Evolutionary conservation across 1,284 basidiomycete genomes (phyloP).

Genomic region (Erythrobasidium hasegawianum): DNA sequence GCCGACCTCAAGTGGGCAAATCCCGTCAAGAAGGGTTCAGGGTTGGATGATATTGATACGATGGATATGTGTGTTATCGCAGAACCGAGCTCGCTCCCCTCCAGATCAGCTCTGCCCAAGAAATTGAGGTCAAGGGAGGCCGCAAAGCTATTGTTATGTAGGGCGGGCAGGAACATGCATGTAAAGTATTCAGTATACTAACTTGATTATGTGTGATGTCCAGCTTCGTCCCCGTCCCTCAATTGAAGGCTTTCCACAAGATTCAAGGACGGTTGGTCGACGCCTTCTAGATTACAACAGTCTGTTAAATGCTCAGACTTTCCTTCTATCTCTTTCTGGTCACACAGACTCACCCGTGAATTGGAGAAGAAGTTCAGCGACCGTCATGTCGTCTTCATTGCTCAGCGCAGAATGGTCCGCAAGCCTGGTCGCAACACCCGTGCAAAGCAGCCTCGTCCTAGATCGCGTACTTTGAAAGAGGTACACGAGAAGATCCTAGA

Average conservation of each 20-base stretch:
- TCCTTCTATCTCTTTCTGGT: conserved; percentile 12
- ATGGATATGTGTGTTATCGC: conserved; percentile 10
- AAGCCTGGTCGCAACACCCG: conserved; percentile 93
- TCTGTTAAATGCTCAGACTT: conserved; percentile 34
- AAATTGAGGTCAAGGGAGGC: conserved; percentile 93
- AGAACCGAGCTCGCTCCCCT: conserved; percentile 79
- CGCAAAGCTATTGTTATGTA: conserved; percentile 95
- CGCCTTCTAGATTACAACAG: conserved; percentile 15
- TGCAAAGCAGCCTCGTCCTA: conserved; percentile 92
- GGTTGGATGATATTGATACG: conserved; percentile 13
- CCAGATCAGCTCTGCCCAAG: conserved; percentile 95
- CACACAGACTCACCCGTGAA: conserved; percentile 84
- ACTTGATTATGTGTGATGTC: too few relatives aligned
- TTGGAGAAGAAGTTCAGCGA: conserved; percentile 99
- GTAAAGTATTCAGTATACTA: too few relatives aligned
- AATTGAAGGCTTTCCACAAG: conserved; percentile 98
- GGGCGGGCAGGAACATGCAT: too few relatives aligned
- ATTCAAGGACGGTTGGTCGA: conserved; percentile 84
- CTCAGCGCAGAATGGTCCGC: conserved; percentile 96
- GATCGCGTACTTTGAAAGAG: conserved; percentile 91
- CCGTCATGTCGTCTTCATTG: conserved; percentile 97
- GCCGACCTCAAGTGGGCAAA: conserved; percentile 85
- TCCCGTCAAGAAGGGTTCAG: not conserved
- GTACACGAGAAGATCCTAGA: conserved; percentile 98
- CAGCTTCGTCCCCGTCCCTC: conserved; percentile 89